Evolutionary conservation across 805 yeast species (phyloP).

Genomic region (Hanseniaspora meyeri): DNA sequence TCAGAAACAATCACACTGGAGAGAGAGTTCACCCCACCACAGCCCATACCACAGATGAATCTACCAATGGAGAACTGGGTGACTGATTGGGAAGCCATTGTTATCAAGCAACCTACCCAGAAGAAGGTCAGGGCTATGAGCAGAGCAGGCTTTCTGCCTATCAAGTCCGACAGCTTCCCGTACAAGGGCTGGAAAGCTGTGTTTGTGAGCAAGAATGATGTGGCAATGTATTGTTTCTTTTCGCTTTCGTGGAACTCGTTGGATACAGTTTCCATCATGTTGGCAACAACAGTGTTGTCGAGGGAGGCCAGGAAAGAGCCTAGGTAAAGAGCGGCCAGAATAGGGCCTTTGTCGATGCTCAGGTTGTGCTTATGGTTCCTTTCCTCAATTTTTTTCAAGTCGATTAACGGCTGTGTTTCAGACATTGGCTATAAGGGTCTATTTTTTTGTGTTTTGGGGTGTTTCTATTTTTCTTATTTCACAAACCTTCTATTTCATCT

Average conservation of each 20-base stretch:
- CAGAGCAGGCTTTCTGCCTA: slow-evolving; percentile 38
- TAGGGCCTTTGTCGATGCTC: slow-evolving; percentile 24
- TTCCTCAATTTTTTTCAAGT: slow-evolving; percentile 17
- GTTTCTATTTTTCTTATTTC: neutral
- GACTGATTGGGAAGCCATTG: slow-evolving; percentile 27
- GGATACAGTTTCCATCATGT: slow-evolving; percentile 37
- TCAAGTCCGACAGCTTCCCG: slow-evolving; percentile 46
- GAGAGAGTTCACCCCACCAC: slow-evolving; percentile 73
- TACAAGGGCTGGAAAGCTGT: slow-evolving; percentile 58
- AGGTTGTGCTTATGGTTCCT: slow-evolving; percentile 23
- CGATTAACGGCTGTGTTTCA: slow-evolving; percentile 9
- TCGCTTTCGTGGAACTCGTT: slow-evolving; percentile 39
- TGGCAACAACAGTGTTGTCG: slow-evolving; percentile 38
- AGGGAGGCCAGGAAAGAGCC: slow-evolving; percentile 37
- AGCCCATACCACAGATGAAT: slow-evolving; percentile 76
- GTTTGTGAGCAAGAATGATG: slow-evolving; percentile 49
- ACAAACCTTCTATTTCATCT: too few relatives aligned
- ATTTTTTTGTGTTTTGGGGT: neutral
- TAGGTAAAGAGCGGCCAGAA: slow-evolving; percentile 32
- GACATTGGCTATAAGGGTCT: neutral
- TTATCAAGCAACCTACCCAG: slow-evolving; percentile 36
- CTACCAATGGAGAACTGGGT: slow-evolving; percentile 41
- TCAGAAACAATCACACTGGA: slow-evolving; percentile 69
- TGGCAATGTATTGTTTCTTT: slow-evolving; percentile 52
- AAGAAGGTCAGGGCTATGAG: slow-evolving; percentile 33